Base-by-base conservation (phyloP, 2,329 filamentous ascomycete genomes). In the Penicillium rolfsii region DNA sequence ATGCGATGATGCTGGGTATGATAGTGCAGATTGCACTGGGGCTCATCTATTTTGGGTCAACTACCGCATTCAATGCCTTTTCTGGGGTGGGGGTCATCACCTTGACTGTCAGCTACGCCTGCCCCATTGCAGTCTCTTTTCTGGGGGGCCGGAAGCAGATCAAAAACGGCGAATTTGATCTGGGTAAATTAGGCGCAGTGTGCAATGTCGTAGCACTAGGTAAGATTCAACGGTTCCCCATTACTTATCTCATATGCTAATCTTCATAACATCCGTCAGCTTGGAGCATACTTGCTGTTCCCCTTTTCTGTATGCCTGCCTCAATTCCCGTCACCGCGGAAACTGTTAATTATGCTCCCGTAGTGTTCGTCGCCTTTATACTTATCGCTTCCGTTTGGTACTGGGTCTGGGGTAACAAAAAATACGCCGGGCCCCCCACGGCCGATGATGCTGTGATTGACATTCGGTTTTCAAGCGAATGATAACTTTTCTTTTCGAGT, bases 21-120 rank as follows among this genome's bases (percentile, higher is more conserved):
- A 71, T 82, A 0, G 84, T 93, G 52, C 87, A 90, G 72, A 89
- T 86, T 66, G 76, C 91, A 19, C 82, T 92, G 0, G 89, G 89
- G 0, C 83, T 89, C 60, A 91, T 92, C 73, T 92, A 90, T 78
- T 91, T 93, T 65, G 90, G 90, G 19, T 89, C 86, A 2, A 84
- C 84, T 0, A 87, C 89, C 0, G 89, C 90, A 0, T 93, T 93
- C 79, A 89, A 88, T 77, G 87, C 85, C n/a, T 91, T 92, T 74
- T 91, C 89, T 0, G 89, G 89, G 35, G 88, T 91, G 0, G 89
- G 89, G 1, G 91, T 89, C 7, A 91, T 92, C 71, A 91, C 88
- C 62, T 83, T 92, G 0, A 91, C 88, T 0, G 79, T 87, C 41
- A 85, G 87, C 52, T 91, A 91, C 70, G 87, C 85, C 33, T 81